Evolutionary conservation across 305 asterid species (phyloP).

Genomic region (Nicotiana rustica): DNA sequence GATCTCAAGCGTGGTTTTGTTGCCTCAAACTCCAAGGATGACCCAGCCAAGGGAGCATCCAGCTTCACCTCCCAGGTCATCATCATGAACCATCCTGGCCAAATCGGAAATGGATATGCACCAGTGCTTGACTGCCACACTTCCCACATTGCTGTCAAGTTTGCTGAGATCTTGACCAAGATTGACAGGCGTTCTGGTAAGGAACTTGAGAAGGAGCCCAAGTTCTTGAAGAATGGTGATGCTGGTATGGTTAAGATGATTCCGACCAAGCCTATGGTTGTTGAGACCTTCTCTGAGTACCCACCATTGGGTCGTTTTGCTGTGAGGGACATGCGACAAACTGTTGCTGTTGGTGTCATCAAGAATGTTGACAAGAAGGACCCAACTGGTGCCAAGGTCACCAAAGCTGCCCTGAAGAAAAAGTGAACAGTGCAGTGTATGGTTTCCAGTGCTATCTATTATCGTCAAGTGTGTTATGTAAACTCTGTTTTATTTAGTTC

Average conservation of each 20-base stretch:
- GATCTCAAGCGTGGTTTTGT: slow-evolving; percentile 59
- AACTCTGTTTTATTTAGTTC: background rate
- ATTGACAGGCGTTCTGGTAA: slow-evolving; percentile 40
- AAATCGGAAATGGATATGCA: slow-evolving; percentile 47
- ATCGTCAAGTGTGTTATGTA: background rate
- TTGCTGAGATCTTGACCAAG: slow-evolving; percentile 40
- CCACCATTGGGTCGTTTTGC: slow-evolving; percentile 43
- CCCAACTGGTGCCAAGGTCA: slow-evolving; percentile 54
- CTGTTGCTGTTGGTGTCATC: slow-evolving; percentile 48
- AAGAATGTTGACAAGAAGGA: slow-evolving; percentile 42
- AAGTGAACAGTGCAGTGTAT: slow-evolving; percentile 34
- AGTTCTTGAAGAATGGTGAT: slow-evolving; percentile 46
- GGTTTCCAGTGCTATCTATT: background rate
- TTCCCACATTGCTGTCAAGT: slow-evolving; percentile 40
- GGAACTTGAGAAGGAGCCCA: slow-evolving; percentile 52
- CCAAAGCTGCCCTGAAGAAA: slow-evolving; percentile 41
- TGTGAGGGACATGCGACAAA: slow-evolving; percentile 39
- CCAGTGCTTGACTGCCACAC: slow-evolving; percentile 42
- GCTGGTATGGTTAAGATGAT: slow-evolving; percentile 51
- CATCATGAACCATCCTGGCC: slow-evolving; percentile 59
- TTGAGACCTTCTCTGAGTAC: slow-evolving; percentile 66
- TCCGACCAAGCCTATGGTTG: slow-evolving; percentile 74
- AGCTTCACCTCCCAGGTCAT: slow-evolving; percentile 54
- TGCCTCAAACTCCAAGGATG: slow-evolving; percentile 57
- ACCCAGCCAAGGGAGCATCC: slow-evolving; percentile 52